A percentile compares a stretch with the other conserved stretches of the same genome.
Evolutionary conservation across 805 yeast species (phyloP).

Genomic region (Saturnispora serradocipensis): DNA sequence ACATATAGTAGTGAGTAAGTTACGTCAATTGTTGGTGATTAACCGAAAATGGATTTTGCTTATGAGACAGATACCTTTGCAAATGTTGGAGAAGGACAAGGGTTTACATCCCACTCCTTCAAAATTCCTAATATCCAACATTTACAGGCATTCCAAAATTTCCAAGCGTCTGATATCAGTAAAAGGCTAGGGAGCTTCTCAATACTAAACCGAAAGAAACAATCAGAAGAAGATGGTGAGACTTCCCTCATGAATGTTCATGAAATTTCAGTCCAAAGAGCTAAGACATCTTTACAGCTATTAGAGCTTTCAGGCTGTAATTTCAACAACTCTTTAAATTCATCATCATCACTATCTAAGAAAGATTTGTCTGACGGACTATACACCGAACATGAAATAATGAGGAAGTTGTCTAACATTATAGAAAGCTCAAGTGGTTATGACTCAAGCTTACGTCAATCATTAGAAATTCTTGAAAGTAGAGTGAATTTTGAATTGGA

Average conservation of each 20-base stretch:
- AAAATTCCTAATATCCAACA: slow-evolving; percentile 1
- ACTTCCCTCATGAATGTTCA: neutral
- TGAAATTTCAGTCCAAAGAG: slow-evolving; percentile 7
- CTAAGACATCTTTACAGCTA: slow-evolving; percentile 9
- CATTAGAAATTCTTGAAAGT: slow-evolving; percentile 20
- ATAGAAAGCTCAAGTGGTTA: slow-evolving; percentile 24
- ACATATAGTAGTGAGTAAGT: neutral
- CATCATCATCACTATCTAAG: neutral
- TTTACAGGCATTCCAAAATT: slow-evolving; percentile 29
- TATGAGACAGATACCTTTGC: slow-evolving; percentile 19
- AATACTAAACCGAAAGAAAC: slow-evolving; percentile 5
- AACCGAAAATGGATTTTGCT: slow-evolving; percentile 21
- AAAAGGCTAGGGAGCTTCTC: slow-evolving; percentile 19
- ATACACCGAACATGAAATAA: slow-evolving; percentile 6
- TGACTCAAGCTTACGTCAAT: slow-evolving; percentile 30
- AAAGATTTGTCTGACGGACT: neutral
- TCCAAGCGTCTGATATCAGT: slow-evolving; percentile 28
- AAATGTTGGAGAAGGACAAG: neutral
- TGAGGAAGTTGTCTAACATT: slow-evolving; percentile 8
- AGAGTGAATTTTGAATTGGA: slow-evolving; percentile 13
- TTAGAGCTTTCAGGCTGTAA: slow-evolving; percentile 6
- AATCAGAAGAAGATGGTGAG: neutral
- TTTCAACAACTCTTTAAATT: neutral
- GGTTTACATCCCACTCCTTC: slow-evolving; percentile 2
- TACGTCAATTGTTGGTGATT: neutral